Evolutionary conservation across 805 yeast genomes (phyloP).

Genomic region (Metschnikowia reukaufii): DNA sequence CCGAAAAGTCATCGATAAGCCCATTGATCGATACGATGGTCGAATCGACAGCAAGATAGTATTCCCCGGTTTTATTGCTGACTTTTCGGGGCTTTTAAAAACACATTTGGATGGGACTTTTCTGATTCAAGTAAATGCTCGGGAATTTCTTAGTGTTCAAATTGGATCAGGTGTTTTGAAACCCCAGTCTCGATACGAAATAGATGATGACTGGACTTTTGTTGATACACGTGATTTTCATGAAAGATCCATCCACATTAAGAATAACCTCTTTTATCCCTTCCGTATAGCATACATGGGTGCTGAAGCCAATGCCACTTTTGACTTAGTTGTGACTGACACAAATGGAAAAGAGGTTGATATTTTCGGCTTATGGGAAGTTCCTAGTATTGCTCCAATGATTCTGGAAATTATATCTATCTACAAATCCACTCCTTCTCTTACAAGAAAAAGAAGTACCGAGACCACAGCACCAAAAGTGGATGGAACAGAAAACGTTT

Average conservation of each 20-base stretch:
- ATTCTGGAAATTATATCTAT: no score
- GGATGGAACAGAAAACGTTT: no score
- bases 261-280: neutral
- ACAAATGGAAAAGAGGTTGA: neutral
- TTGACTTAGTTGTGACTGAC: neutral
- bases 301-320: neutral
- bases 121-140: neutral
- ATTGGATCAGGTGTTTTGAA: neutral
- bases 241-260: neutral
- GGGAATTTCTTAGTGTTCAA: conserved; percentile 3
- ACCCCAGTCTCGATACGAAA: neutral
- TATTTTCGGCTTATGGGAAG: conserved; percentile 3
- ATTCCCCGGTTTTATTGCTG: neutral
- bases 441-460: no score
- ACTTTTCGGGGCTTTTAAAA: neutral
- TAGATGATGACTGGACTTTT: conserved; percentile 5
- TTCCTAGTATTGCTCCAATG: no score
- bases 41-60: neutral
- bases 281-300: conserved; percentile 2
- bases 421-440: neutral
- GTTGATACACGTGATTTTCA: conserved; percentile 5
- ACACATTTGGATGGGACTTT: neutral
- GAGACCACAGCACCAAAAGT: no score
- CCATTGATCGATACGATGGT: neutral
- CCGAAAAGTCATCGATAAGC: conserved; percentile 2